Base-by-base conservation (phyloP, 495 filamentous ascomycete genomes). In the Pseudomonodictys pantanalensis region DNA sequence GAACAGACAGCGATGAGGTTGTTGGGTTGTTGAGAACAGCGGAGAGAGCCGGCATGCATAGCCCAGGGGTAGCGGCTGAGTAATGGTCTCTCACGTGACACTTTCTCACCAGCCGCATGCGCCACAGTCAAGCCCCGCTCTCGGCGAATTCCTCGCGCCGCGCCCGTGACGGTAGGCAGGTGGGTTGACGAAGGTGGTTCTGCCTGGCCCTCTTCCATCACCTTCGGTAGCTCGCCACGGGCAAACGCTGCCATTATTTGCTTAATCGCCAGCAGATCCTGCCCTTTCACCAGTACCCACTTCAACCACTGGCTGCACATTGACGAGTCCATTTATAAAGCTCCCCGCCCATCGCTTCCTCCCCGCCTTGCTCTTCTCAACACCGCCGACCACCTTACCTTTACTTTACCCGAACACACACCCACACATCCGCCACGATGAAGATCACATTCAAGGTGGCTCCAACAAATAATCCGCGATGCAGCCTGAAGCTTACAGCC, bases 371-470 rank as follows among this genome's bases (percentile, higher is more conserved):
- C 47, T 55, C 54, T 32, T 45, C 17, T 44, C 29, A 55, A 38
- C 25, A 53, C 26, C 54, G 42, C 17, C 56, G 35, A 32, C 35
- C 35, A 43, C n/a, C n/a, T n/a, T 1, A 39, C 23, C 53, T 11
- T 20, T 15, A 22, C 35, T 43, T 26, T 52, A n/a, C 25, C 56
- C n/a, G 10, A 25, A 22, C n/a, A n/a, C n/a, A n/a, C 1, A 17
- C 42, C 39, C 18, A 42, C 20, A 25, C 50, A 1, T 43, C 32
- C 56, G 41, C 45, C 77, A 85, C 78, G 65, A 90, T 91, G 87
- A 88, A 89, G 82, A 83, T 90, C 75, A 90, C 87, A 56, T 89
- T 91, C 81, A 91, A 89, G 81, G 86, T 86, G 75, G 44, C 69
- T 52, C 60, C 48, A 35, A 49, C 46, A 44, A 20, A 12, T 9